A percentile compares a stretch with the other conserved stretches of the same genome.
These are phyloP conservation scores for Fusarium drepaniforme DNA, from an alignment of 2,329 filamentous ascomycete species.

Conservation along the genomic window DNA sequence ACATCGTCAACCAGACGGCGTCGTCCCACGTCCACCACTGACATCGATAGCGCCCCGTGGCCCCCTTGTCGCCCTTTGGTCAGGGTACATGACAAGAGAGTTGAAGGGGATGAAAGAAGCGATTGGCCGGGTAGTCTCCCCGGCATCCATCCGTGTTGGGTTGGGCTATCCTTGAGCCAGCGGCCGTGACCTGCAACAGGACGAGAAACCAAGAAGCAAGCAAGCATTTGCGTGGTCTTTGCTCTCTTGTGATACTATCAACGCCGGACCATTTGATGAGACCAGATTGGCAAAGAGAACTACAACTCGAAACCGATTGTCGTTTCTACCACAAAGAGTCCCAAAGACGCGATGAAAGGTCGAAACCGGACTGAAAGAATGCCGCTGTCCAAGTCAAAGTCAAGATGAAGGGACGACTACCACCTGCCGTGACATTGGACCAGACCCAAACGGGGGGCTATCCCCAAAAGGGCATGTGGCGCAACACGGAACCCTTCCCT, in stretches of 20 bases:
- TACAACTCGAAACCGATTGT: background rate
- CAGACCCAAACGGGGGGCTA: constrained; percentile 11
- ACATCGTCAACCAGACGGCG: constrained; percentile 16
- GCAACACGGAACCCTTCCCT: constrained; percentile 9
- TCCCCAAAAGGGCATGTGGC: constrained; percentile 14
- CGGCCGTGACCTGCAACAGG: background rate
- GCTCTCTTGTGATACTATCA: constrained; percentile 1
- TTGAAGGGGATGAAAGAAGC: background rate
- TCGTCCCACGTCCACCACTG: constrained; percentile 18
- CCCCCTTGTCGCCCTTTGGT: constrained; percentile 12
- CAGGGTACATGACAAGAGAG: constrained; percentile 25
- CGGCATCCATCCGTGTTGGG: constrained; percentile 25
- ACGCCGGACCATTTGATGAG: constrained; percentile 2
- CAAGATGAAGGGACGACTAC: constrained; percentile 5
- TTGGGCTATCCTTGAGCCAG: constrained; percentile 12
- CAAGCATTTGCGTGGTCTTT: constrained; percentile 9
- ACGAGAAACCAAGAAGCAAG: background rate
- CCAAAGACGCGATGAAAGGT: background rate
- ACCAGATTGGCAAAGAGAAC: background rate
- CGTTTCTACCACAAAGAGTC: background rate
- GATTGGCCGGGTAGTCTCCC: constrained; percentile 26
- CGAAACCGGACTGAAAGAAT: constrained; percentile 15
- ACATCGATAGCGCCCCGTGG: constrained; percentile 24
- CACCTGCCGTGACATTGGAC: constrained; percentile 27
- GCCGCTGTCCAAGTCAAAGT: constrained; percentile 2